phyloP scores from a whole-genome alignment of 345 rosid genomes.

The Microthlaspi erraticum region DNA sequence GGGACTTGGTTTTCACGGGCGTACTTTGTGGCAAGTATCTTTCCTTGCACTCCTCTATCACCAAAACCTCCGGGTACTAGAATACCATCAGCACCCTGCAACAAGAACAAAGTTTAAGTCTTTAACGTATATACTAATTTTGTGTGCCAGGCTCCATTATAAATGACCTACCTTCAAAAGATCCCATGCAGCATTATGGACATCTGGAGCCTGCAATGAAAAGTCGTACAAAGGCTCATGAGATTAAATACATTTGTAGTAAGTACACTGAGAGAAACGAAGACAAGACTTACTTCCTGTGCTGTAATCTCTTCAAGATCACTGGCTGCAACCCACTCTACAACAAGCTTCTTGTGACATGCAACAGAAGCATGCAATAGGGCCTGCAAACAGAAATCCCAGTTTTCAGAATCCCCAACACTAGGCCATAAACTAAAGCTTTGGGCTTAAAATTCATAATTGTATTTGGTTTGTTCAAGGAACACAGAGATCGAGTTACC shows the following conservation, averaged over 20 bases:
- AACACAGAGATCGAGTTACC: slow-evolving; percentile 49
- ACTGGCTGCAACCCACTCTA: slow-evolving; percentile 87
- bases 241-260: slow-evolving; percentile 14
- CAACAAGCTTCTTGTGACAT: slow-evolving; percentile 62
- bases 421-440: slow-evolving; percentile 2
- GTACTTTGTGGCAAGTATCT: slow-evolving; percentile 78
- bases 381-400: slow-evolving; percentile 54
- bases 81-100: slow-evolving; percentile 76
- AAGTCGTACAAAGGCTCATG: slow-evolving; percentile 13
- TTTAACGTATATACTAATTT: slow-evolving; percentile 1
- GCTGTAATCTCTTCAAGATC: slow-evolving; percentile 73
- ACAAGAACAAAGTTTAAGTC: slow-evolving; percentile 7
- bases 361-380: slow-evolving; percentile 89
- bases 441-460: background rate
- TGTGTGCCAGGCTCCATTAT: slow-evolving; percentile 1
- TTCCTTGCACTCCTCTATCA: slow-evolving; percentile 86
- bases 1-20: slow-evolving; percentile 80
- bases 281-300: slow-evolving; percentile 49
- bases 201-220: slow-evolving; percentile 60
- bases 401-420: slow-evolving; percentile 19
- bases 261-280: slow-evolving; percentile 19
- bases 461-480: slow-evolving; percentile 10
- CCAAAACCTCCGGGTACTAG: slow-evolving; percentile 95
- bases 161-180: slow-evolving; percentile 59
- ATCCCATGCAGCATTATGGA: slow-evolving; percentile 68